A percentile compares a stretch with the other conserved stretches of the same genome.
phyloP scores from a whole-genome alignment of 1,139 yeast species.

The Debaryomycetaceae sp. region DNA sequence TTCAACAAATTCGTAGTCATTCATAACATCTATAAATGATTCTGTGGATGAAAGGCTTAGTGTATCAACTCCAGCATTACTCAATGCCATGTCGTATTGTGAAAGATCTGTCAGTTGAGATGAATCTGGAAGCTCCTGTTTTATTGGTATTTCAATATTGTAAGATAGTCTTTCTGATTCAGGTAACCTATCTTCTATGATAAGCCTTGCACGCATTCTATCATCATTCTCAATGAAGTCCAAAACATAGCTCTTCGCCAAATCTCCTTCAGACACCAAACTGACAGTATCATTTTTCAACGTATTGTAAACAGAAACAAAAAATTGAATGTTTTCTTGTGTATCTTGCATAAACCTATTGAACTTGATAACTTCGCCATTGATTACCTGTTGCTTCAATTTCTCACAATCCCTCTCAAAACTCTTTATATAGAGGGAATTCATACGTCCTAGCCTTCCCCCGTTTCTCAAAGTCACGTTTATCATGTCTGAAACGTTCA shows the following conservation, averaged over 20 bases:
- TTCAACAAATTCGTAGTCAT: slow-evolving; percentile 44
- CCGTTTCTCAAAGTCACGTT: slow-evolving; percentile 34
- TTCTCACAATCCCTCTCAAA: slow-evolving; percentile 47
- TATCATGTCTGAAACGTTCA: slow-evolving; percentile 32
- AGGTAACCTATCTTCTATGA: slow-evolving; percentile 49
- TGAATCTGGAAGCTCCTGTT: slow-evolving; percentile 13
- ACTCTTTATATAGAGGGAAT: slow-evolving; percentile 33
- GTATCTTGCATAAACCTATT: slow-evolving; percentile 59
- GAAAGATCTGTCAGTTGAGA: slow-evolving; percentile 8
- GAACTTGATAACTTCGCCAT: slow-evolving; percentile 46
- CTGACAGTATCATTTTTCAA: slow-evolving; percentile 43
- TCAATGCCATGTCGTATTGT: slow-evolving; percentile 15
- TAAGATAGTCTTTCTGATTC: slow-evolving; percentile 43
- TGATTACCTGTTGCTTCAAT: slow-evolving; percentile 41
- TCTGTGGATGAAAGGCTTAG: slow-evolving; percentile 20
- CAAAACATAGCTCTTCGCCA: slow-evolving; percentile 37
- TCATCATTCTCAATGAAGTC: slow-evolving; percentile 68
- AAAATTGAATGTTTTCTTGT: slow-evolving; percentile 55
- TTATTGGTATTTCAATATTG: slow-evolving; percentile 37
- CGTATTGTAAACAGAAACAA: slow-evolving; percentile 43
- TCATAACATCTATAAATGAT: slow-evolving; percentile 6
- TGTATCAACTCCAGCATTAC: slow-evolving; percentile 22
- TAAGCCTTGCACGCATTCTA: slow-evolving; percentile 57
- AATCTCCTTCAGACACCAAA: slow-evolving; percentile 21
- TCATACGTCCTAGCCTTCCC: slow-evolving; percentile 37